Evolutionary conservation across 371 early-diverging fungal genomes (phyloP), one percentile per base, ranked within the genome.

Genomic region (Mucor racemosus): DNA sequence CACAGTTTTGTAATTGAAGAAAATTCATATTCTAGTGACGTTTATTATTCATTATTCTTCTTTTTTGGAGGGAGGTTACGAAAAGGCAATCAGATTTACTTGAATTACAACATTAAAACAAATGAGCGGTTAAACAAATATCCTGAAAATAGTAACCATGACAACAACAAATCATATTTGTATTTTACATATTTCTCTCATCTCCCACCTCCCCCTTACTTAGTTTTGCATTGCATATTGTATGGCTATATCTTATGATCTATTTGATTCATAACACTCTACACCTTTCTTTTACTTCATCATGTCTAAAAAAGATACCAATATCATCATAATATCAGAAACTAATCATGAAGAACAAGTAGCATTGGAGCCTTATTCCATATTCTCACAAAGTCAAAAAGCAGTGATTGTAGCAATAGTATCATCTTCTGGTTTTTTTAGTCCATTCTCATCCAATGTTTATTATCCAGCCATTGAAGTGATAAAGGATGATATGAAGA

Each of bases 401-500:
- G 8, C 35, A 19, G 31, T 58, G 4, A 42, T 68, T 42, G 64
- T 63, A 6, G 15, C 57, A 13, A 58, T 58, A 26, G 41, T 48
- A 3, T 63, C 64, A 1, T 40, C 50, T 11, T 34, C 69, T 31
- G 69, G 59, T 4, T 40, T 69, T 10, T 53, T 69, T 39, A 58
- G 59, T 13, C 56, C 69, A 38, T 56, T 69, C 26, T 69, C 69
- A 7, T 58, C 65, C 21, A 69, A 68, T 13, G 58, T 68, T 33
- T 68, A 68, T 26, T 68, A 62, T 41, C 68, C 68, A 56, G 36
- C 36, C 1, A 34, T 56, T 36, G 17, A 36, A n/a, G 36, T 56
- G 36, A 15, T 56, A 9, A 34, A 19, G 19, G 42, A 76, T 69
- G 74, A 74, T 34, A 40, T 76, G 15, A 15, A 67, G 21, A 74